A percentile compares a stretch with the other conserved stretches of the same genome.
phyloP scores from a whole-genome alignment of 805 yeast species.

The Candida tibetensis region DNA sequence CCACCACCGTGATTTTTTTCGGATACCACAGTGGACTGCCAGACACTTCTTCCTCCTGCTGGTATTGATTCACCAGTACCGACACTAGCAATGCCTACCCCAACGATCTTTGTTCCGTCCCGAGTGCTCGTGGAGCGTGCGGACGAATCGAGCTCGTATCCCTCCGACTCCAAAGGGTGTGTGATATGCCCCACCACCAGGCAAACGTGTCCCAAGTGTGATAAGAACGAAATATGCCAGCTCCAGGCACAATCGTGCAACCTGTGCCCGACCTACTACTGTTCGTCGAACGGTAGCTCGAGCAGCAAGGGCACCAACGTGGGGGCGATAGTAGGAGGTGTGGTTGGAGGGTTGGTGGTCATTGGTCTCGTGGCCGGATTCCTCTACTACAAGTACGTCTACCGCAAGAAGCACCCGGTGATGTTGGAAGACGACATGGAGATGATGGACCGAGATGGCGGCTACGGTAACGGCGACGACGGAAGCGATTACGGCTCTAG shows the following conservation, averaged over 20 bases:
- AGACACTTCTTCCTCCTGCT: no score
- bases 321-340: conserved; percentile 72
- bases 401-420: conserved; percentile 32
- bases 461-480: conserved; percentile 4
- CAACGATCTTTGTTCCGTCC: conserved; percentile 6
- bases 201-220: conserved; percentile 53
- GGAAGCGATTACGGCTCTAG: conserved; percentile 8
- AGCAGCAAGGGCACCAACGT: conserved; percentile 14
- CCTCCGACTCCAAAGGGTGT: conserved; percentile 36
- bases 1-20: no score
- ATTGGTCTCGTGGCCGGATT: conserved; percentile 36
- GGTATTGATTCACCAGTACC: no score
- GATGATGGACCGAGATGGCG: conserved; percentile 10
- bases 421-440: conserved; percentile 25
- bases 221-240: conserved; percentile 50
- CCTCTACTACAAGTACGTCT: conserved; percentile 32
- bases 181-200: conserved; percentile 43
- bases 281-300: conserved; percentile 15
- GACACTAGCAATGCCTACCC: no score
- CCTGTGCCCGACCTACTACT: conserved; percentile 52
- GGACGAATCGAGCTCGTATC: conserved; percentile 11
- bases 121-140: conserved; percentile 8
- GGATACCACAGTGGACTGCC: no score
- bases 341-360: conserved; percentile 58
- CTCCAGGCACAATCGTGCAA: conserved; percentile 55